Conservation (phyloP, 116 monocot genomes). For the Posidonia oceanica region DNA sequence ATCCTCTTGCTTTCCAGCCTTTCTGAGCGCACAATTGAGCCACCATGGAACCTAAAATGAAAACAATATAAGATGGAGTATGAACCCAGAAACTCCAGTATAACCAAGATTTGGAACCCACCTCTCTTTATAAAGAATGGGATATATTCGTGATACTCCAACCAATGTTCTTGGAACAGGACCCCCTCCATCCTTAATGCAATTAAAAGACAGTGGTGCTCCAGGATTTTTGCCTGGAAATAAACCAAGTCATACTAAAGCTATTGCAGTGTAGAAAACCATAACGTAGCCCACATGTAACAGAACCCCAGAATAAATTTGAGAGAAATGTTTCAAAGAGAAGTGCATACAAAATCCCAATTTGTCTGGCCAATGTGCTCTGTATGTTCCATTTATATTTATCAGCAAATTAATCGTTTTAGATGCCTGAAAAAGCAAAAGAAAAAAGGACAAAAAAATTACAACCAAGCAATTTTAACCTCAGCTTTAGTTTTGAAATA, state of each 20-base stretch:
- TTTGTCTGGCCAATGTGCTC: conserved; percentile 61
- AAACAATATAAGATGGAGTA: background rate
- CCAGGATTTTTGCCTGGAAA: conserved; percentile 51
- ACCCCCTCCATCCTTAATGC: conserved; percentile 69
- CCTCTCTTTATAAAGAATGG: conserved; percentile 88
- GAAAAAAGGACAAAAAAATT: background rate
- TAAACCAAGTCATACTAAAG: background rate
- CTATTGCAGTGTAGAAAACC: background rate
- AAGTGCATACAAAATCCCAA: conserved; percentile 78
- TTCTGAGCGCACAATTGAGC: conserved; percentile 76
- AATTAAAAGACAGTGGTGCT: conserved; percentile 73
- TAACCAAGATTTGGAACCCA: conserved; percentile 1
- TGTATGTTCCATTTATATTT: conserved; percentile 82
- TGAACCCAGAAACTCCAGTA: background rate
- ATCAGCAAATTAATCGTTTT: conserved; percentile 40
- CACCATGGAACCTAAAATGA: conserved; percentile 48
- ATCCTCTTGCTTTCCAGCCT: conserved; percentile 59
- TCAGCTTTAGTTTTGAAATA: background rate
- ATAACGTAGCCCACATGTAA: background rate
- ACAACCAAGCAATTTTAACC: background rate
- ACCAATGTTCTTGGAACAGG: conserved; percentile 65
- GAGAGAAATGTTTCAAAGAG: conserved; percentile 1
- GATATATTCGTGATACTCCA: conserved; percentile 75
- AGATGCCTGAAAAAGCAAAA: conserved; percentile 37
- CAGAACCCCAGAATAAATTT: conserved; percentile 1